Conservation (phyloP, 2,329 filamentous ascomycete genomes). For the Amauroascus niger region DNA sequence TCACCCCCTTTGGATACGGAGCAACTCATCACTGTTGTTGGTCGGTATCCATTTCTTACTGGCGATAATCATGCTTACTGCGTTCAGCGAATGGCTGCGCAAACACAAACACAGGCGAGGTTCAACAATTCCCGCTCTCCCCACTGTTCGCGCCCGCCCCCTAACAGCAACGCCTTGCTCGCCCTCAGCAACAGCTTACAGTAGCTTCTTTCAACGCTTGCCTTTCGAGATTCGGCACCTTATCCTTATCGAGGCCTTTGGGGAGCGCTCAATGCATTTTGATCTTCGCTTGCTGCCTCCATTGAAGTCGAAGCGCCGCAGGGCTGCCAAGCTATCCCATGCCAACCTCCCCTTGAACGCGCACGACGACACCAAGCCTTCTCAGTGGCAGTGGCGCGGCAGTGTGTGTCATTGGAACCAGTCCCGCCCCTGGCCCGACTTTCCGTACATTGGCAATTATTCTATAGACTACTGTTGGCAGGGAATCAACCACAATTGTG, state of each 20-base stretch:
- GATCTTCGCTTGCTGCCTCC: conserved; percentile 10
- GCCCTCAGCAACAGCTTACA: conserved; percentile 4
- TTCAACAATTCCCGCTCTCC: conserved; percentile 9
- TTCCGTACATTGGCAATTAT: no score
- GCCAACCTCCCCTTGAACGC: not conserved
- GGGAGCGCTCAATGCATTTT: conserved; percentile 4
- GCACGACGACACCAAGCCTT: not conserved
- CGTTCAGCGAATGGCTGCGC: not conserved
- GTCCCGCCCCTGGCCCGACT: not conserved
- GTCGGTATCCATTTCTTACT: no score
- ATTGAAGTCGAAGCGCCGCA: not conserved
- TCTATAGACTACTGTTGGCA: not conserved
- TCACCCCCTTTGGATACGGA: no score
- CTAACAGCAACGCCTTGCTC: conserved; percentile 7
- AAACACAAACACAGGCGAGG: not conserved
- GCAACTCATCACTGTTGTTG: no score
- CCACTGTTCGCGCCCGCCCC: not conserved
- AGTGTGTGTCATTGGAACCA: conserved; percentile 8
- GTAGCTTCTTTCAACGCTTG: conserved; percentile 15
- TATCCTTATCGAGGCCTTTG: conserved; percentile 15
- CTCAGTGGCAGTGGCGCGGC: conserved; percentile 11
- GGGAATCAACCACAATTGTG: no score
- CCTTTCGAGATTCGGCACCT: conserved; percentile 23
- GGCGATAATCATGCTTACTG: no score
- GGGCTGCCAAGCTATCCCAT: not conserved